Evolutionary conservation across 495 filamentous ascomycete genomes (phyloP), one percentile per base, ranked within the genome.

Genomic region (Neurospora terricola): DNA sequence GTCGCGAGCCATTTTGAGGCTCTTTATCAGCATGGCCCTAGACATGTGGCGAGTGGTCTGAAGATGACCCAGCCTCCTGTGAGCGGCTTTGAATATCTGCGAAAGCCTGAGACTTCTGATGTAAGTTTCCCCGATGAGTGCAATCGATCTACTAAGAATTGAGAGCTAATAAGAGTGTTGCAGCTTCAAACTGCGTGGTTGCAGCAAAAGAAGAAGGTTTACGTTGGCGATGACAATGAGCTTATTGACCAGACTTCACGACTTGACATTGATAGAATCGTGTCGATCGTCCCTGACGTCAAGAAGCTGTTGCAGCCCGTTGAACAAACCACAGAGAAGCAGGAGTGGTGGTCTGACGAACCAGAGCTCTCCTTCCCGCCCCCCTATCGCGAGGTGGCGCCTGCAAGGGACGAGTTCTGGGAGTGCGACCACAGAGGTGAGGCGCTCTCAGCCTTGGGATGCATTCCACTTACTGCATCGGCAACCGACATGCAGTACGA

Each of bases 1-100:
- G 16, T 80, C 6, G 75, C 78, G 2, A 69, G 71, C 21, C 78
- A 80, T 40, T 80, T 80, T 40, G 77, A 76, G 27, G 78, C 77
- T 1, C 66, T 77, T 12, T 70, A 75, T 16, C 74, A 76, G 40
- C 77, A 80, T 73, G 77, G 75, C 6, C 75, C 76, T 18, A 7
- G 30, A 12, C 38, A 59, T 16, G 68, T 37, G 45, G 59, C 5
- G 37, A 62, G 70, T 12, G 68, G 18, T 14, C 11, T 36, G 43
- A 14, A 38, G 18, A 36, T 11, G 23, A 66, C 54, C 5, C 48
- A 73, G 71, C 38, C 74, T 9, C 70, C n/a, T 23, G 38, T 76
- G 38, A 78, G 78, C 45, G 78, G 73, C 16, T 78, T 80, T 38
- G 78, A 76, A 43, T 73, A 72, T 70, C 42, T 80, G 54, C 70